phyloP scores from a whole-genome alignment of 2,329 filamentous ascomycete genomes.

The Xylaria arbuscula region DNA sequence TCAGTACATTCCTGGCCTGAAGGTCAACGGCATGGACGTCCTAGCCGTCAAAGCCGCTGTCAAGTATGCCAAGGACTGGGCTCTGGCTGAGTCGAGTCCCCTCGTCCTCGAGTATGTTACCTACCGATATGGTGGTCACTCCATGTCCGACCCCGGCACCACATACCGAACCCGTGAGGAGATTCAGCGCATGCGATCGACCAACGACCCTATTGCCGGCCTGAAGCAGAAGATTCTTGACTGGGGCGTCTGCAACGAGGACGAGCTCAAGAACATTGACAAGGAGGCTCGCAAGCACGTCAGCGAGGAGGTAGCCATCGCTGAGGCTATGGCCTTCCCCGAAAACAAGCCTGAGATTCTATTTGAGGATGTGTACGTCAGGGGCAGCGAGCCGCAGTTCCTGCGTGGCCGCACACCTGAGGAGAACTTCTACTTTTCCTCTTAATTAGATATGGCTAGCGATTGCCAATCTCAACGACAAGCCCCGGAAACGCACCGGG shows the following conservation, averaged over 20 bases:
- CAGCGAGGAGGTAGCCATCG: constrained; percentile 88
- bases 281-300: constrained; percentile 89
- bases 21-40: constrained; percentile 99
- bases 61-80: constrained; percentile 91
- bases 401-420: constrained; percentile 86
- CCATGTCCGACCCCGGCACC: constrained; percentile 99
- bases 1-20: constrained; percentile 98
- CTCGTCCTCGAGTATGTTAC: constrained; percentile 99
- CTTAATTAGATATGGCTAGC: constrained; percentile 19
- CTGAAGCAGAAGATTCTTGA: constrained; percentile 98
- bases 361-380: constrained; percentile 96
- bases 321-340: constrained; percentile 87
- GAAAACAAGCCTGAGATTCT: constrained; percentile 84
- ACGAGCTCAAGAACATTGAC: constrained; percentile 95
- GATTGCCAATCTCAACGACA: constrained; percentile 10
- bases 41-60: constrained; percentile 97
- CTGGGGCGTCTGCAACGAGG: constrained; percentile 90
- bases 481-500: constrained; percentile 25
- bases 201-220: constrained; percentile 97
- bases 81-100: constrained; percentile 84
- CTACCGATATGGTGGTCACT: constrained; percentile 99
- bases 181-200: constrained; percentile 99
- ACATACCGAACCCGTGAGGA: constrained; percentile 99
- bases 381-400: constrained; percentile 86
- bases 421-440: constrained; percentile 91